These are phyloP conservation scores for Apodospora peruviana DNA, from an alignment of 495 filamentous ascomycete genomes.

Conservation along the genomic window DNA sequence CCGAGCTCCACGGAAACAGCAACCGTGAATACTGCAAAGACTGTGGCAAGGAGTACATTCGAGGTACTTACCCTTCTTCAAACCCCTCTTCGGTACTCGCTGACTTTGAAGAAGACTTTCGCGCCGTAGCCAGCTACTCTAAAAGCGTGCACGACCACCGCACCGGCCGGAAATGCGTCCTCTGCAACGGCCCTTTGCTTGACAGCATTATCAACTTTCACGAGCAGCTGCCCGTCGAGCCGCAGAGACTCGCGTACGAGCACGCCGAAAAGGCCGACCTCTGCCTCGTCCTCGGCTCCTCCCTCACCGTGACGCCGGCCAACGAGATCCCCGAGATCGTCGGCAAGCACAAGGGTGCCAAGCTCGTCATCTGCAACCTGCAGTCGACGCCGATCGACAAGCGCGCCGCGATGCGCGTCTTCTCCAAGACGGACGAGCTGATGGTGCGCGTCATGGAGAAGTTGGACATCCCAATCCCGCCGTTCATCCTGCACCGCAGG, in stretches of 20 bases:
- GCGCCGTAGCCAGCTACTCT: slow-evolving; percentile 38
- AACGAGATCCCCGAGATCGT: slow-evolving; percentile 34
- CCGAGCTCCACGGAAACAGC: slow-evolving; percentile 42
- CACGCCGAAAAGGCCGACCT: slow-evolving; percentile 37
- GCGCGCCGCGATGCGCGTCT: slow-evolving; percentile 23
- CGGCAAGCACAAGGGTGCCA: slow-evolving; percentile 20
- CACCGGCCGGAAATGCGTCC: slow-evolving; percentile 36
- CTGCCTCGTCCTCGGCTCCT: slow-evolving; percentile 40
- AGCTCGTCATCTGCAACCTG: slow-evolving; percentile 40
- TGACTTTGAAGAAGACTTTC: slow-evolving; percentile 27
- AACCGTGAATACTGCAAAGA: slow-evolving; percentile 41
- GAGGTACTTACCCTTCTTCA: slow-evolving; percentile 21
- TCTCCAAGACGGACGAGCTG: slow-evolving; percentile 31
- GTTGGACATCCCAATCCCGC: slow-evolving; percentile 28
- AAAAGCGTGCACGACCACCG: slow-evolving; percentile 39
- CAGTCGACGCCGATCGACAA: slow-evolving; percentile 37
- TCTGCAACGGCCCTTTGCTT: slow-evolving; percentile 27
- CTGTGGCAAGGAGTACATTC: slow-evolving; percentile 41
- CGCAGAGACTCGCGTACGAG: slow-evolving; percentile 24
- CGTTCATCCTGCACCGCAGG: slow-evolving; percentile 28
- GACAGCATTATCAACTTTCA: slow-evolving; percentile 44
- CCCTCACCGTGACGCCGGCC: slow-evolving; percentile 37
- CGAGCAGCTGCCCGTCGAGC: slow-evolving; percentile 26
- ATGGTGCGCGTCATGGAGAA: slow-evolving; percentile 35
- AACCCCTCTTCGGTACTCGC: not conserved